These are phyloP conservation scores for Periconia sp. DNA, from an alignment of 2,329 filamentous ascomycete genomes.

Conservation along the genomic window DNA sequence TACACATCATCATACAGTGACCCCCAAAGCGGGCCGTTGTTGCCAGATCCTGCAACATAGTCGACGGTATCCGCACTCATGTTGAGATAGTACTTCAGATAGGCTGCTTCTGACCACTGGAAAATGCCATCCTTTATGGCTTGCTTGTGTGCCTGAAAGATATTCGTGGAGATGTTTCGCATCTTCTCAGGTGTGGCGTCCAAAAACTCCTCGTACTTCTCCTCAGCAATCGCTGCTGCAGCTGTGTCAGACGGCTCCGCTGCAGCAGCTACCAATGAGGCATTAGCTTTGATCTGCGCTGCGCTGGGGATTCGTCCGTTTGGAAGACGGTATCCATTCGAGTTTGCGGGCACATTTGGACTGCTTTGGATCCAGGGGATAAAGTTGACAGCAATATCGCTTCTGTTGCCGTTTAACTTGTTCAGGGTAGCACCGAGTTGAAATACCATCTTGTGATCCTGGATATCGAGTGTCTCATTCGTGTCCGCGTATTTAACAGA, in stretches of 20 bases:
- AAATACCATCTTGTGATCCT: slow-evolving; percentile 70
- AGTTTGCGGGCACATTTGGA: slow-evolving; percentile 58
- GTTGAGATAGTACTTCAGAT: slow-evolving; percentile 65
- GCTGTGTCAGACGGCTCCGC: slow-evolving; percentile 22
- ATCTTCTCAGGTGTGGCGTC: slow-evolving; percentile 26
- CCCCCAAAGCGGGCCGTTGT: slow-evolving; percentile 55
- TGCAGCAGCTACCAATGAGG: slow-evolving; percentile 24
- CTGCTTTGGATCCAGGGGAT: slow-evolving; percentile 67
- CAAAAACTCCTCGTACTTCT: slow-evolving; percentile 24
- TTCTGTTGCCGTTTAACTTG: slow-evolving; percentile 61
- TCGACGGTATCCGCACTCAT: slow-evolving; percentile 61
- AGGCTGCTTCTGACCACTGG: slow-evolving; percentile 69
- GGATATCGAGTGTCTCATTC: slow-evolving; percentile 65
- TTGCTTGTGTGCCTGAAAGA: slow-evolving; percentile 61
- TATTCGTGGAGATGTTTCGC: slow-evolving; percentile 52
- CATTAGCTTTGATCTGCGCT: slow-evolving; percentile 35
- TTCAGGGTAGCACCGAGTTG: slow-evolving; percentile 68
- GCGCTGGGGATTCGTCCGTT: slow-evolving; percentile 42
- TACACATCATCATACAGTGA: slow-evolving; percentile 63
- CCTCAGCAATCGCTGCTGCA: slow-evolving; percentile 24
- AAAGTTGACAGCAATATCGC: slow-evolving; percentile 60
- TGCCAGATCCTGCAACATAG: slow-evolving; percentile 40
- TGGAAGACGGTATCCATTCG: slow-evolving; percentile 40
- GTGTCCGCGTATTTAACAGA: slow-evolving; percentile 55
- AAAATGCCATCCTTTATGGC: slow-evolving; percentile 63